Evolutionary conservation across 2,329 filamentous ascomycete species (phyloP).

Genomic region (Aspergillus jensenii): DNA sequence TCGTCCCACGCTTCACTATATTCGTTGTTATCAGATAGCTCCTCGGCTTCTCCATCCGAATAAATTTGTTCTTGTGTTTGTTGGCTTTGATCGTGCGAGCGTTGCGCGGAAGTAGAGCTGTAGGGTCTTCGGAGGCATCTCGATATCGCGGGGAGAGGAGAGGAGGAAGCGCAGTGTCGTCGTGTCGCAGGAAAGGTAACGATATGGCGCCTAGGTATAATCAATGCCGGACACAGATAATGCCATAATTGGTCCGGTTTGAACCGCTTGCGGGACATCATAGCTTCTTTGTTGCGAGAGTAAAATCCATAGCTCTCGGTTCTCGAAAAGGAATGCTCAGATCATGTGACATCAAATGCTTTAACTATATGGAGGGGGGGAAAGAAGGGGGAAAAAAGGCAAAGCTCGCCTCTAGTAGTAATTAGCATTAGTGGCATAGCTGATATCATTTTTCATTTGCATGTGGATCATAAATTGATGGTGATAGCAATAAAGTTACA

Average conservation of each 20-base stretch:
- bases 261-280: conserved; percentile 35
- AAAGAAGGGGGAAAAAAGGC: background rate
- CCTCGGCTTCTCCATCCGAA: background rate
- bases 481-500: conserved; percentile 16
- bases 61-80: background rate
- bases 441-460: conserved; percentile 5
- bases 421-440: background rate
- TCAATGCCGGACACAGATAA: conserved; percentile 42
- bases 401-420: background rate
- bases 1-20: background rate
- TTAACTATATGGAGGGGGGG: no score
- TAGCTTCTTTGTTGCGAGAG: conserved; percentile 14
- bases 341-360: conserved; percentile 19
- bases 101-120: conserved; percentile 12
- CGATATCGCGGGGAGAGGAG: conserved; percentile 4
- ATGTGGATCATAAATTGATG: conserved; percentile 5
- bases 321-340: background rate
- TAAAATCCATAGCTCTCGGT: background rate
- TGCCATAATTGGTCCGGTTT: conserved; percentile 43
- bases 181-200: conserved; percentile 13
- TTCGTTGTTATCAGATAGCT: background rate
- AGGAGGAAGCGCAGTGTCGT: conserved; percentile 2
- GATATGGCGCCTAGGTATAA: conserved; percentile 18
- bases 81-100: background rate
- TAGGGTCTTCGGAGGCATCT: conserved; percentile 21